Evolutionary conservation across 257 asterid genomes (phyloP).

Genomic region (Apocynum venetum): DNA sequence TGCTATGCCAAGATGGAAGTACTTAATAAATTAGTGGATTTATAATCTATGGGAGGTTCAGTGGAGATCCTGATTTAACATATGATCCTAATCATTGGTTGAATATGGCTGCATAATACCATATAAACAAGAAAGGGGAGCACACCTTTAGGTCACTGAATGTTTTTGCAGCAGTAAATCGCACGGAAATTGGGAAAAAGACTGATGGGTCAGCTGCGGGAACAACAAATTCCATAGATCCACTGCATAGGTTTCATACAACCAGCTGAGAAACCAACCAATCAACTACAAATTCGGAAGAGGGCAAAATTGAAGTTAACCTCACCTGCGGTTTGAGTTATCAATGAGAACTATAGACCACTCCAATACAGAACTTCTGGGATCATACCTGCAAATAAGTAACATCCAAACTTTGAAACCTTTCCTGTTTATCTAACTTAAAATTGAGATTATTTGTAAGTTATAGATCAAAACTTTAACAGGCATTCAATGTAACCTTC

Average conservation of each 20-base stretch:
- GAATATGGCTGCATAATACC: background rate
- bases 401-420: background rate
- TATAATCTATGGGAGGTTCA: background rate
- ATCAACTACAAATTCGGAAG: constrained; percentile 5
- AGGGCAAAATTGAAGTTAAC: constrained; percentile 11
- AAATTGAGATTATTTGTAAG: background rate
- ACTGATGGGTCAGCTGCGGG: constrained; percentile 70
- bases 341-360: constrained; percentile 89
- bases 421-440: background rate
- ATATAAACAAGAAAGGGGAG: constrained; percentile 4
- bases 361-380: constrained; percentile 78
- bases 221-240: constrained; percentile 82
- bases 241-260: constrained; percentile 55
- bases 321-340: constrained; percentile 87
- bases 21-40: background rate
- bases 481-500: background rate
- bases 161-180: constrained; percentile 65
- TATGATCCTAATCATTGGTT: background rate
- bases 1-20: background rate
- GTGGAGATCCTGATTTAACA: background rate
- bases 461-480: background rate
- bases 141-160: constrained; percentile 79
- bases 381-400: constrained; percentile 56
- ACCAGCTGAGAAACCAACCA: constrained; percentile 20
- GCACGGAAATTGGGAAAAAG: constrained; percentile 82